Evolutionary conservation across 768 basidiomycete species (phyloP).

Genomic region (Mycena maculata): DNA sequence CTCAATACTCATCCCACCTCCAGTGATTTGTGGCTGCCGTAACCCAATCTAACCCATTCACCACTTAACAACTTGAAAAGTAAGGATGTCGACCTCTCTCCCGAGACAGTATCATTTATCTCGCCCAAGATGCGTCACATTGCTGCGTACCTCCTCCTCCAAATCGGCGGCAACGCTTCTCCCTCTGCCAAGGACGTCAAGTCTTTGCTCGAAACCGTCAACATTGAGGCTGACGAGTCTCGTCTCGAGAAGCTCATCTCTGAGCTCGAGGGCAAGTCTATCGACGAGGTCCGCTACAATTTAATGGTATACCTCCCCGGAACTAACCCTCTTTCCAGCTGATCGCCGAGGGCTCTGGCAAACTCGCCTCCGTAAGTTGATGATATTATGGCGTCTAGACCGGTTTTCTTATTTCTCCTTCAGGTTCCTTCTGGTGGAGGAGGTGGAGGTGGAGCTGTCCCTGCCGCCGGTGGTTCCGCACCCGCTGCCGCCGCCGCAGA

Average conservation of each 20-base stretch:
- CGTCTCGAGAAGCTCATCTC: conserved; percentile 86
- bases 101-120: conserved; percentile 7
- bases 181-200: conserved; percentile 91
- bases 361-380: conserved; percentile 88
- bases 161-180: conserved; percentile 89
- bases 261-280: conserved; percentile 91
- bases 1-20: conserved; percentile 24
- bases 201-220: conserved; percentile 86
- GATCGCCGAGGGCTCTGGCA: conserved; percentile 92
- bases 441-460: conserved; percentile 66
- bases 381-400: not conserved
- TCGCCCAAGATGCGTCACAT: conserved; percentile 83
- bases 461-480: conserved; percentile 62
- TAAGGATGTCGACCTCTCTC: conserved; percentile 38
- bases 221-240: conserved; percentile 88
- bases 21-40: conserved; percentile 96
- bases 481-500: conserved; percentile 75
- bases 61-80: conserved; percentile 49
- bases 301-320: not conserved
- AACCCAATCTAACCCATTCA: conserved; percentile 46
- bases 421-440: conserved; percentile 94
- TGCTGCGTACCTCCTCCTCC: conserved; percentile 97
- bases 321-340: conserved; percentile 58
- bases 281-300: conserved; percentile 72
- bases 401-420: conserved; percentile 22